Evolutionary conservation across 345 rosid genomes (phyloP), one percentile per base, ranked within the genome.

Genomic region (Acer yangbiense): DNA sequence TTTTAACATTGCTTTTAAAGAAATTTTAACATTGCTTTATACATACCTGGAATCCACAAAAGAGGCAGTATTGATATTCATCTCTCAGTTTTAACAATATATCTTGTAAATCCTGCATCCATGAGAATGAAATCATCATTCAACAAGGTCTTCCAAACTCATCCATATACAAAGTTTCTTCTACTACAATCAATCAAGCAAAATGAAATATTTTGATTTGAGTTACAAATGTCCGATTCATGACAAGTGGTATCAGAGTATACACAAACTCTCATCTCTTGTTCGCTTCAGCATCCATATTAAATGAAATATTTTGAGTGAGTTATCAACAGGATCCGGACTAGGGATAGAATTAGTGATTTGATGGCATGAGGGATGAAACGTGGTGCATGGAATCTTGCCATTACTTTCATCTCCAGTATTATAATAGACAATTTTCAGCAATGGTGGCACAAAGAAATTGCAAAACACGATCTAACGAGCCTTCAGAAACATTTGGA

Each of bases 11-110:
- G 39, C 35, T 9, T 11, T 11, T 16, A 3, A 3, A 62, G 21
- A 68, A 32, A 3, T 23, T 44, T 13, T 14, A 2, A 63, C n/a
- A 39, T 20, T 48, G 41, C 0, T 20, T n/a, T n/a, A 71, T 0
- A 21, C 80, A 71, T 52, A 88, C 98, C 97, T 86, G 92, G 79
- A 90, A 88, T 63, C 98, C 98, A 81, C 97, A 92, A 82, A 94
- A 96, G 35, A 85, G 89, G 83, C 95, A 96, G 73, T 96, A 94
- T 50, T 80, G 87, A 85, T 88, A 81, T 75, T 94, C 94, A 58
- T 86, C 97, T 82, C 97, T 87, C 80, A 92, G 83, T 84, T 88
- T 91, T 86, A 82, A 86, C 85, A 93, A 84, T 58, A 92, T 76
- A 65, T 83, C 92, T 79, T 77, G 86, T 88, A 93, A 88, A 83